Percentiles rank a stretch among this genome's conserved stretches.
Conservation (phyloP, 371 early-diverging fungal species). For the Mortierella sp. region DNA sequence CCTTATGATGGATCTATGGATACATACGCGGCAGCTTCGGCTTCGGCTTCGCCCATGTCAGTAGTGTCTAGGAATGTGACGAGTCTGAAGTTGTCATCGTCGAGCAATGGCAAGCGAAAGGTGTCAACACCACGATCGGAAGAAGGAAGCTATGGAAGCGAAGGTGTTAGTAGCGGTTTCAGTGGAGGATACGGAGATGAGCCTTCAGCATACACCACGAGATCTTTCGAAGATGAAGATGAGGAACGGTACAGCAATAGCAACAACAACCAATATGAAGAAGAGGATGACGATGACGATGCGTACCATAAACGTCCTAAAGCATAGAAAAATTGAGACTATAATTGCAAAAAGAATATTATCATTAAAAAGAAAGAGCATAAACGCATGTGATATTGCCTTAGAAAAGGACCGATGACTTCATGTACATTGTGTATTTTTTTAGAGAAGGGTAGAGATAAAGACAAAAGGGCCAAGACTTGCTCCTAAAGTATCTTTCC, state of each 20-base stretch:
- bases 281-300: slow-evolving; percentile 37
- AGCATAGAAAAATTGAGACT: slow-evolving; percentile 12
- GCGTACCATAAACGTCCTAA: slow-evolving; percentile 31
- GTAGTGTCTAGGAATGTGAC: slow-evolving; percentile 46
- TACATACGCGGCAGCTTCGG: slow-evolving; percentile 26
- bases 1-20: slow-evolving; percentile 21
- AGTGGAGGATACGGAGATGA: slow-evolving; percentile 20
- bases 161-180: slow-evolving; percentile 3
- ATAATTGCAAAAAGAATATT: background rate
- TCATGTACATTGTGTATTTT: too few relatives aligned
- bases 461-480: too few relatives aligned
- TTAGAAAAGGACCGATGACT: too few relatives aligned
- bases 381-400: too few relatives aligned
- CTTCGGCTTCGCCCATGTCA: slow-evolving; percentile 52
- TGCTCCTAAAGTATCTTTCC: too few relatives aligned
- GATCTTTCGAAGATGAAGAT: slow-evolving; percentile 16
- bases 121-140: slow-evolving; percentile 35
- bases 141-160: slow-evolving; percentile 30
- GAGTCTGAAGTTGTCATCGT: slow-evolving; percentile 36
- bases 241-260: slow-evolving; percentile 8
- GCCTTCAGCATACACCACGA: background rate
- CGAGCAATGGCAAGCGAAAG: slow-evolving; percentile 28
- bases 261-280: slow-evolving; percentile 10
- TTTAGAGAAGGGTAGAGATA: too few relatives aligned
- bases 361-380: too few relatives aligned